phyloP scores from a whole-genome alignment of 2,329 filamentous ascomycete species.

The Thelonectria rubi region DNA sequence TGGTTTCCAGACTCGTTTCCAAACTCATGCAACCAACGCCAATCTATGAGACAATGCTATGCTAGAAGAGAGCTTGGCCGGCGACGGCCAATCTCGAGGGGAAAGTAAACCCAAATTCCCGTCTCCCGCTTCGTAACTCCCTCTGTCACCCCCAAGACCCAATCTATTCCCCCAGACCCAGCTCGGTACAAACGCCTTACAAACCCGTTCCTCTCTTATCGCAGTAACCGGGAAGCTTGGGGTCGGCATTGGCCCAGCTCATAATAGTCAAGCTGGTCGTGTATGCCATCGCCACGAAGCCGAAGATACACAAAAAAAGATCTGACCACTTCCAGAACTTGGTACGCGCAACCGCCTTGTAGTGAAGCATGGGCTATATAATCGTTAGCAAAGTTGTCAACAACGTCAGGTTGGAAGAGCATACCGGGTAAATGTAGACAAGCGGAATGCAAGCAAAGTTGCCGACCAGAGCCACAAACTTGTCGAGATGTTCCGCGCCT shows the following conservation, averaged over 20 bases:
- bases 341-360: conserved; percentile 78
- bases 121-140: conserved; percentile 8
- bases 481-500: conserved; percentile 92
- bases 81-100: conserved; percentile 28
- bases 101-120: conserved; percentile 15
- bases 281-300: conserved; percentile 88
- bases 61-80: conserved; percentile 25
- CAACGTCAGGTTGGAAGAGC: conserved; percentile 48
- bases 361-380: conserved; percentile 85
- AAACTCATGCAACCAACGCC: conserved; percentile 32
- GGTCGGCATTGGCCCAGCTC: conserved; percentile 78
- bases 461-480: conserved; percentile 95
- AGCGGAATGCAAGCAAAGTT: conserved; percentile 98
- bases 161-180: conserved; percentile 8
- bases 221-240: conserved; percentile 63
- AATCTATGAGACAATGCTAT: conserved; percentile 41
- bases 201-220: conserved; percentile 49
- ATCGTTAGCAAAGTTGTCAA: conserved; percentile 43
- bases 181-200: conserved; percentile 14
- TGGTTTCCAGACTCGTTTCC: background rate
- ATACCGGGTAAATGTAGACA: conserved; percentile 96
- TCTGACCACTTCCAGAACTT: conserved; percentile 75
- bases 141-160: conserved; percentile 2
- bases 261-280: conserved; percentile 86
- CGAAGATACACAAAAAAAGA: conserved; percentile 80